Base-by-base conservation (phyloP, 2,329 filamentous ascomycete genomes). In the Conoideocrella luteorostrata region DNA sequence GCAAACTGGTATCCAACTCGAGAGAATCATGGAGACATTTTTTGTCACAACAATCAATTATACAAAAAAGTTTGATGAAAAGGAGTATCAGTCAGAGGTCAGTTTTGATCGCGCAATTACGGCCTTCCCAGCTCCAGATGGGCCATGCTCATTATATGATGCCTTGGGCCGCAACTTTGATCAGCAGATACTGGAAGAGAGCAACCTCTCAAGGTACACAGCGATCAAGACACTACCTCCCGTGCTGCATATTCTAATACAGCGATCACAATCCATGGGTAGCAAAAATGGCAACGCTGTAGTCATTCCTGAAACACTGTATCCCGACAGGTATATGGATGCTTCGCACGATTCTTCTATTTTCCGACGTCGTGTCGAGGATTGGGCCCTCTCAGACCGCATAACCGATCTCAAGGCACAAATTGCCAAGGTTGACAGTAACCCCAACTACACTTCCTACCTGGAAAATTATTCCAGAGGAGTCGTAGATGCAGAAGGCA, bases 131-230 rank as follows among this genome's bases (percentile, higher is more conserved):
- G 71, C 70, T 5, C 63, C 67, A 13, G 60, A 66, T 39, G 72
- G 58, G 45, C 57, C 57, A 51, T 72, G 78, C 47, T 83, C 83
- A 43, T 78, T 98, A 18, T 93, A 95, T 58, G 78, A 87, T 35
- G 88, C 89, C 2, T 77, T 98, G 3, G 88, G 94, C 53, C 82
- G 83, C 30, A 84, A 86, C 43, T 95, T 95, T 58, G 88, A 94
- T 54, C 78, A 84, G 37, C 84, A 93, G 54, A 77, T 82, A 22
- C 78, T 91, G 23, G 80, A 82, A 24, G 76, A 84, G 20, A 79
- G 79, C 46, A 77, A 78, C 58, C 69, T 57, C 56, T 78, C 57
- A 65, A 79, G 63, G 46, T 91, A 84, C 60, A 81, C 81, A 6
- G 83, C 86, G 1, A 86, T 95, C 43, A 78, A 78, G 49, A 73